Evolutionary conservation across 78 protist species (phyloP).

Genomic region (Dictyostelium capitatum): DNA sequence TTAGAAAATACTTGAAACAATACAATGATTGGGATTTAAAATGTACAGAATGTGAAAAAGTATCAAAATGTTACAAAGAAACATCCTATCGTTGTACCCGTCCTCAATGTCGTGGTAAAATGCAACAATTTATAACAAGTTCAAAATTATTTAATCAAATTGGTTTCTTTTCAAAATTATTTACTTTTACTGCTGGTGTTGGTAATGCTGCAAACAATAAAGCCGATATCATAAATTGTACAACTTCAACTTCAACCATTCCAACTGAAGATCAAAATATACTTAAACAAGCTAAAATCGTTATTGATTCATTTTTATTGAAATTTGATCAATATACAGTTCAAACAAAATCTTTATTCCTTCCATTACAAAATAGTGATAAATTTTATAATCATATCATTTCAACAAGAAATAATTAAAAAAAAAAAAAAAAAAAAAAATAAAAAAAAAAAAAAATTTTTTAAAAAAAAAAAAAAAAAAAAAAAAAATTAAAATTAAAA

Average conservation of each 20-base stretch:
- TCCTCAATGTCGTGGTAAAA: slow-evolving; percentile 27
- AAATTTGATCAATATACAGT: slow-evolving; percentile 17
- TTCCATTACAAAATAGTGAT: not conserved
- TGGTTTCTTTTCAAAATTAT: slow-evolving; percentile 21
- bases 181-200: not conserved
- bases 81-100: not conserved
- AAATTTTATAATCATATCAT: not conserved
- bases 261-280: slow-evolving; percentile 17
- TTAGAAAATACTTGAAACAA: slow-evolving; percentile 21
- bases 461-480: not conserved
- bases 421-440: not conserved
- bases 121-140: not conserved
- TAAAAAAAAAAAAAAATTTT: no score
- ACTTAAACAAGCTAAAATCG: slow-evolving; percentile 7
- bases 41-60: slow-evolving; percentile 43
- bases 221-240: not conserved
- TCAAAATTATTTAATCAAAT: slow-evolving; percentile 22
- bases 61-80: slow-evolving; percentile 23
- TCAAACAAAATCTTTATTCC: not conserved
- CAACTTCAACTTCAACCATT: not conserved
- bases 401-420: not conserved
- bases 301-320: not conserved
- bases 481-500: not conserved
- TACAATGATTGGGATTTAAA: slow-evolving; percentile 25
- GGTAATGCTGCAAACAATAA: not conserved